Base-by-base conservation (phyloP, 2,329 filamentous ascomycete species). In the Emydomyces testavorans region DNA sequence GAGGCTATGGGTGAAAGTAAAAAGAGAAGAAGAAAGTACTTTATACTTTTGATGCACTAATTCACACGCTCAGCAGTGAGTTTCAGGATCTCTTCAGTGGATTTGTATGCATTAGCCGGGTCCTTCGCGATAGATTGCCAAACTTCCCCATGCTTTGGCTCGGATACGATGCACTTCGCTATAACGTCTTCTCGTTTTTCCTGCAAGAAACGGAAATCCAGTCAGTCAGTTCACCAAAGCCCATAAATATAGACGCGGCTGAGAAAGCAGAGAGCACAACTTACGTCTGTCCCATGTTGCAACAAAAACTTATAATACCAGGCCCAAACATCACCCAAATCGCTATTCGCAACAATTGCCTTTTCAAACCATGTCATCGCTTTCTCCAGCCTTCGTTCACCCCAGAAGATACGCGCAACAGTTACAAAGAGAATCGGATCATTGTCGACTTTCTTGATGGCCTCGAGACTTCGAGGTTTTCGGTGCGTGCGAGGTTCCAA, bases 281-380 rank as follows among this genome's bases (percentile, higher is more conserved):
- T 59, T 61, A 74, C 71, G 54, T 87, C 82, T 4, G 88, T 95
- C 7, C 92, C 93, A 68, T 98, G 89, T 72, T 95, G 86, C 56
- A 80, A 64, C 54, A 96, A 62, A 64, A 96, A 98, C 65, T 90
- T 89, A 66, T 88, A 92, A 66, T 95, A 98, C 90, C 90, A 98
- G 16, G 88, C 90, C 93, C 93, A 98, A 8, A 81, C 85, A 69
- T 98, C 93, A 43, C 92, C 92, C 43, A 80, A 71, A 63, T 96
- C 89, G 29, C 82, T 79, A 60, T 98, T 88, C 10, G 92, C 72
- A 46, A 94, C 74, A 48, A 95, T 80, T 0, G 92, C 92, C 68
- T 94, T 94, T 68, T 95, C 88, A 65, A 98, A 98, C 92, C 92
- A 98, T 54, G 79, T 89, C 66, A 89, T 84, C 2, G 92, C 90